Percentiles rank a stretch among this genome's conserved stretches.
phyloP scores from a whole-genome alignment of 768 basidiomycete genomes.

The Termitomyces eurrhizus region DNA sequence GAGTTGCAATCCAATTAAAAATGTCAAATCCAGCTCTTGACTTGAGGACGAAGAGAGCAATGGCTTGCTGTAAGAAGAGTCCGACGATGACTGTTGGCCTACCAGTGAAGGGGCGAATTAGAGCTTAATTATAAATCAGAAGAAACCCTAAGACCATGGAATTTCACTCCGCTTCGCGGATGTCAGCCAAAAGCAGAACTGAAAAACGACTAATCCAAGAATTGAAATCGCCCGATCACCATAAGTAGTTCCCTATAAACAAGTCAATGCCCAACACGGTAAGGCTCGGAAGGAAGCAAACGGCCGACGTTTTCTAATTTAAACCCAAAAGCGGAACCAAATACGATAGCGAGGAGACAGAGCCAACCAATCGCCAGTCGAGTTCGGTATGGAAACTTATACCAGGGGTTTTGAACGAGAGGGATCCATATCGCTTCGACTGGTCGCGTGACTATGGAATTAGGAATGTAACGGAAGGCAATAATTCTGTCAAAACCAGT shows the following conservation, averaged over 20 bases:
- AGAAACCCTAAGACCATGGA: conserved; percentile 52
- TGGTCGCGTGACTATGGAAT: conserved; percentile 65
- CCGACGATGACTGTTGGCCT: conserved; percentile 90
- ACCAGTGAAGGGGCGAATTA: background rate
- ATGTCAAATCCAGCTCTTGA: conserved; percentile 76
- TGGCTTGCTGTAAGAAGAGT: conserved; percentile 76
- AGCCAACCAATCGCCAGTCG: conserved; percentile 73
- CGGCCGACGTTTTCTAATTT: conserved; percentile 47
- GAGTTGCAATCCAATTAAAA: conserved; percentile 78
- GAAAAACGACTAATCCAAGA: conserved; percentile 77
- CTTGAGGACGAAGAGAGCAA: conserved; percentile 90
- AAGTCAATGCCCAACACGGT: conserved; percentile 12
- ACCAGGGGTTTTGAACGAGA: conserved; percentile 63
- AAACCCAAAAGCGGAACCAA: conserved; percentile 88
- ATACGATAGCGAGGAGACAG: conserved; percentile 69
- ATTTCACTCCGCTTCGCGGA: conserved; percentile 62
- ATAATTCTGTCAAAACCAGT: conserved; percentile 46
- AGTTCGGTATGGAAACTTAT: conserved; percentile 42
- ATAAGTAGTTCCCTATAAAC: conserved; percentile 45
- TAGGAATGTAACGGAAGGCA: conserved; percentile 82
- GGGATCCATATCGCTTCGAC: conserved; percentile 69
- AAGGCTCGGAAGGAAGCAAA: background rate
- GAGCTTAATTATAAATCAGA: background rate
- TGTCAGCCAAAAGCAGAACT: conserved; percentile 65
- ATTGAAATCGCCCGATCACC: conserved; percentile 82